Percentiles rank a stretch among this genome's conserved stretches.
Evolutionary conservation across 345 rosid species (phyloP).

Genomic region (Raphanus sativus): DNA sequence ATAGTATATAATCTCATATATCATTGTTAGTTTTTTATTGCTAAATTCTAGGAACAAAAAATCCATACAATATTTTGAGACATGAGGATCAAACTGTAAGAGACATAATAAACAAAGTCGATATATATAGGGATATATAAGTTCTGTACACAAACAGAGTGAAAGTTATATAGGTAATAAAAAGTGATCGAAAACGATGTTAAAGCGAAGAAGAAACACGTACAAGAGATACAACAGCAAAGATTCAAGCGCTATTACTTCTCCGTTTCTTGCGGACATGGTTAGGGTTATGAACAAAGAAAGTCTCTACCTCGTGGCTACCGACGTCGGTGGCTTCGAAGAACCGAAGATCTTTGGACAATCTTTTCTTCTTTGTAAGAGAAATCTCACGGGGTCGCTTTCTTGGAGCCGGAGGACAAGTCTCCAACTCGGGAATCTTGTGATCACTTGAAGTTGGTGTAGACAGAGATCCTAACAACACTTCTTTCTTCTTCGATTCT

Average conservation of each 20-base stretch:
- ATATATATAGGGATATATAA: not conserved
- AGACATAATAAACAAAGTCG: not conserved
- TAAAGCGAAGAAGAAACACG: not conserved
- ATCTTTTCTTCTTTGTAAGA: constrained; percentile 25
- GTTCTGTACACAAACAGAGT: not conserved
- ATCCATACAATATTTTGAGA: not conserved
- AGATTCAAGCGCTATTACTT: constrained; percentile 31
- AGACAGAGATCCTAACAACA: constrained; percentile 26
- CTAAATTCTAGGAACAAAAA: not conserved
- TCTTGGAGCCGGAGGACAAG: constrained; percentile 40
- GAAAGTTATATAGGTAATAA: constrained; percentile 18
- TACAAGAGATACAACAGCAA: not conserved
- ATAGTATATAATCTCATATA: not conserved
- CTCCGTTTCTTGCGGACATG: constrained; percentile 31
- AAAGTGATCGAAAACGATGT: constrained; percentile 16
- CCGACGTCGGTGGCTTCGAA: constrained; percentile 41
- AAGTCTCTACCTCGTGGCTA: constrained; percentile 37
- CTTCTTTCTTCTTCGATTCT: constrained; percentile 24
- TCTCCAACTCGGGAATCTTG: constrained; percentile 34
- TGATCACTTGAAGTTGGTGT: constrained; percentile 42
- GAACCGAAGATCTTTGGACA: constrained; percentile 38
- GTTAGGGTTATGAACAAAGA: constrained; percentile 30
- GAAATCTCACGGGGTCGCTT: constrained; percentile 35
- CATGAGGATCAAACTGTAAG: constrained; percentile 7
- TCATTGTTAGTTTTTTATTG: too few species aligned